phyloP scores from a whole-genome alignment of 2,329 filamentous ascomycete species.

The Penicillium sp. region DNA sequence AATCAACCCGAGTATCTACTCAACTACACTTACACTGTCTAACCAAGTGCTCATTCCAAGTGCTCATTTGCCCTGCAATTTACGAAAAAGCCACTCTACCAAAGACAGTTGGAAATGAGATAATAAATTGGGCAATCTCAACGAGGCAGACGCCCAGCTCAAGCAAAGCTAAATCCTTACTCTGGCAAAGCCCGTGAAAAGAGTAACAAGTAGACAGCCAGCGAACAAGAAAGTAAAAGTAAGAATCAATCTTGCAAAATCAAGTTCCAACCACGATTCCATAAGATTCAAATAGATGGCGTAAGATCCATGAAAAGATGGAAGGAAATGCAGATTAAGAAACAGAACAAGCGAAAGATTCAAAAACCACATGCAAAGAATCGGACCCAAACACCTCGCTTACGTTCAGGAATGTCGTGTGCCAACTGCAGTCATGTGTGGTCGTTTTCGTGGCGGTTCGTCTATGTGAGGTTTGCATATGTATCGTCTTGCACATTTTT shows the following conservation, averaged over 20 bases:
- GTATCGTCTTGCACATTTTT: constrained; percentile 23
- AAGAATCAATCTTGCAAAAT: not conserved
- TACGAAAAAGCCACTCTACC: not conserved
- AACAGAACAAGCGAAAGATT: not conserved
- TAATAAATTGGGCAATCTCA: constrained; percentile 1
- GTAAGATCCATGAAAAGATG: not conserved
- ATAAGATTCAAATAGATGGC: not conserved
- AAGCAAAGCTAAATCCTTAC: not conserved
- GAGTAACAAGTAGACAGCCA: not conserved
- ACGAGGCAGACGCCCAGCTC: not conserved
- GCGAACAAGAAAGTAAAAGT: not conserved
- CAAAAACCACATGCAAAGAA: constrained; percentile 11
- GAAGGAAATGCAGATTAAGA: not conserved
- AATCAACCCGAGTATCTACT: too few species aligned
- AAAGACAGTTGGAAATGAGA: not conserved
- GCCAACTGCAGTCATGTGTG: constrained; percentile 12
- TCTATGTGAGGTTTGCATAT: constrained; percentile 23
- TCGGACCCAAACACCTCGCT: constrained; percentile 24
- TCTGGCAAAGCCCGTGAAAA: not conserved
- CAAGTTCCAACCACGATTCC: not conserved
- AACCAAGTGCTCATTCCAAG: too few species aligned
- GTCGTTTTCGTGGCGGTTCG: constrained; percentile 27
- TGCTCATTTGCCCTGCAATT: not conserved
- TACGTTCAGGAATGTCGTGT: constrained; percentile 19
- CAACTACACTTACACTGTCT: too few species aligned